Conservation (phyloP, 1,284 basidiomycete genomes). For the Austroboletus olivaceoglutinosus region DNA sequence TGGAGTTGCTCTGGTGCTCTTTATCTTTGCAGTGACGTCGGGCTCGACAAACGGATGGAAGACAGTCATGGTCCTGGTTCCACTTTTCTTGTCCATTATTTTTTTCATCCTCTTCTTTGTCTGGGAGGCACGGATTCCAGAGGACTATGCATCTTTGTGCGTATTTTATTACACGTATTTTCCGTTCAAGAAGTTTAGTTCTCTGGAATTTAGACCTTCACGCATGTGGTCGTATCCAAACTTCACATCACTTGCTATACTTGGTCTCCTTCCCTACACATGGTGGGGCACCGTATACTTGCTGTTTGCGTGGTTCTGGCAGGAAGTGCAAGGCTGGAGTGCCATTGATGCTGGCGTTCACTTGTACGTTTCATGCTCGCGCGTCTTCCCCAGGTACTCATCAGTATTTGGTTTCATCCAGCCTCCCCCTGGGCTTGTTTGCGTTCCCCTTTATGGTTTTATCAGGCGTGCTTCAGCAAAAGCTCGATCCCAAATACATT, state of each 20-base stretch:
- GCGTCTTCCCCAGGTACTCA: neutral
- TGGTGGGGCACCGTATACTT: neutral
- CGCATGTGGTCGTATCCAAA: neutral
- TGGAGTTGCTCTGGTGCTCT: slow-evolving; percentile 35
- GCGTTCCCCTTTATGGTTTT: neutral
- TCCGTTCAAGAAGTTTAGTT: neutral
- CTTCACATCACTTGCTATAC: neutral
- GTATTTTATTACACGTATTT: neutral
- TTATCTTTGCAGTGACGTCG: slow-evolving; percentile 50
- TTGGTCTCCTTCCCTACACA: neutral
- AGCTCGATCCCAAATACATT: neutral
- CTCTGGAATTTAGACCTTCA: neutral
- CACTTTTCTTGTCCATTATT: slow-evolving; percentile 15
- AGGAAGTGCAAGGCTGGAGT: neutral
- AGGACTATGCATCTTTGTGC: neutral
- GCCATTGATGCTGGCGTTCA: neutral
- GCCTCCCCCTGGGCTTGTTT: neutral
- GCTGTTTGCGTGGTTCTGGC: neutral
- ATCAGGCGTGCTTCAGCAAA: neutral
- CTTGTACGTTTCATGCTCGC: neutral
- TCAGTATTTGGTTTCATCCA: neutral
- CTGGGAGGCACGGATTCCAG: neutral
- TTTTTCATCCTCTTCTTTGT: neutral
- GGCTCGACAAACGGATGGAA: slow-evolving; percentile 46
- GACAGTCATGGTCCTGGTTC: slow-evolving; percentile 39